Percentiles rank a stretch among this genome's conserved stretches.
These are phyloP conservation scores for Boletellus ananas DNA, from an alignment of 768 basidiomycete species.

Conservation along the genomic window DNA sequence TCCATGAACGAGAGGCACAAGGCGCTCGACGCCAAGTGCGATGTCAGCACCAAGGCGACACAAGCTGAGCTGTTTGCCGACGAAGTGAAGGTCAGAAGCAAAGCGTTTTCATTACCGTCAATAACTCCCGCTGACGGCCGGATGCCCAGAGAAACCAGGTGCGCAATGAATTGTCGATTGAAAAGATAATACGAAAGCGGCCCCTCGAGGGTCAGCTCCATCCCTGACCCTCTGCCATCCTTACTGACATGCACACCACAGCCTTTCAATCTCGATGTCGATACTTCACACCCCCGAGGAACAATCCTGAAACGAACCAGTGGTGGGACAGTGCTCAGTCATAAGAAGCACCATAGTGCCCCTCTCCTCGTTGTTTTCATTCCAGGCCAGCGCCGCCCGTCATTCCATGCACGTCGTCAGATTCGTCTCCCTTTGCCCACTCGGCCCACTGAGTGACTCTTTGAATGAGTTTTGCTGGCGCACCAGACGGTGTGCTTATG, in stretches of 20 bases:
- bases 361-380: conserved; percentile 31
- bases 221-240: conserved; percentile 16
- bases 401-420: conserved; percentile 12
- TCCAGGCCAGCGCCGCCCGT: conserved; percentile 10
- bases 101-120: conserved; percentile 26
- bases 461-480: background rate
- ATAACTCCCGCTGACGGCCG: conserved; percentile 27
- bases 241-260: conserved; percentile 32
- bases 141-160: conserved; percentile 61
- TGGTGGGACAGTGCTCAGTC: conserved; percentile 49
- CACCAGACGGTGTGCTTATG: conserved; percentile 15
- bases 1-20: conserved; percentile 54
- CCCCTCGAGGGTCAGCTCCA: conserved; percentile 60
- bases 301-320: conserved; percentile 53
- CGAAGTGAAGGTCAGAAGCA: conserved; percentile 61
- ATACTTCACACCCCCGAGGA: conserved; percentile 66
- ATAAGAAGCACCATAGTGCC: conserved; percentile 32
- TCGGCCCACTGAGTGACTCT: background rate
- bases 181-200: conserved; percentile 65
- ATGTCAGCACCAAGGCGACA: conserved; percentile 43
- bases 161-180: conserved; percentile 69
- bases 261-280: conserved; percentile 77
- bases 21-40: conserved; percentile 40
- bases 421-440: conserved; percentile 5
- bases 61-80: conserved; percentile 60